phyloP scores from a whole-genome alignment of 129 eudicot genomes.

The Saposhnikovia divaricata region DNA sequence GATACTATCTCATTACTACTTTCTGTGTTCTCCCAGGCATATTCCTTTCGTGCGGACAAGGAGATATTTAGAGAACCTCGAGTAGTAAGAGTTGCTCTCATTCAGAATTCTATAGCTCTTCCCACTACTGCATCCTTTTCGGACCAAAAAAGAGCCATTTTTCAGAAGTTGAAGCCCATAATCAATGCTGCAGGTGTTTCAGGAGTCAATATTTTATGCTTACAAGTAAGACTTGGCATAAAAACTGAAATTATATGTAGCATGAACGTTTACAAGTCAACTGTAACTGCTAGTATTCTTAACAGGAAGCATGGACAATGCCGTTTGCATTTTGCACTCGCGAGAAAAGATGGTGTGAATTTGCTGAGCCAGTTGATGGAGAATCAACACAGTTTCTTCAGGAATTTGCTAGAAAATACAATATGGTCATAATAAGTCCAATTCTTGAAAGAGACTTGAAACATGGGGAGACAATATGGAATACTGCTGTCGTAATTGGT shows the following conservation, averaged over 20 bases:
- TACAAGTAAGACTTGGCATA: constrained; percentile 57
- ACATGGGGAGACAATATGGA: constrained; percentile 92
- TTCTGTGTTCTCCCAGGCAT: constrained; percentile 41
- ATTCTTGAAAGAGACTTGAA: constrained; percentile 87
- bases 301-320: constrained; percentile 98
- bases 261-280: background rate
- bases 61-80: constrained; percentile 83
- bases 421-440: constrained; percentile 89
- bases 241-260: constrained; percentile 4
- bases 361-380: constrained; percentile 89
- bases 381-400: constrained; percentile 89
- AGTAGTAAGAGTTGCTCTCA: constrained; percentile 75
- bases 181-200: constrained; percentile 93
- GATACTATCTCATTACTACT: background rate
- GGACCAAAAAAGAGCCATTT: constrained; percentile 74
- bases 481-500: constrained; percentile 85
- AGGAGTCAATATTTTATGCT: constrained; percentile 83
- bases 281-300: background rate
- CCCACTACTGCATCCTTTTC: constrained; percentile 69
- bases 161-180: constrained; percentile 72
- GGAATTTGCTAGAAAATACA: constrained; percentile 70
- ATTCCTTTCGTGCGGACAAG: constrained; percentile 62
- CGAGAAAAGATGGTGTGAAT: constrained; percentile 98
- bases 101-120: constrained; percentile 75
- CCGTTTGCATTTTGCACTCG: constrained; percentile 99